Conservation (phyloP, 2,329 filamentous ascomycete species). For the Blastomyces silverae region DNA sequence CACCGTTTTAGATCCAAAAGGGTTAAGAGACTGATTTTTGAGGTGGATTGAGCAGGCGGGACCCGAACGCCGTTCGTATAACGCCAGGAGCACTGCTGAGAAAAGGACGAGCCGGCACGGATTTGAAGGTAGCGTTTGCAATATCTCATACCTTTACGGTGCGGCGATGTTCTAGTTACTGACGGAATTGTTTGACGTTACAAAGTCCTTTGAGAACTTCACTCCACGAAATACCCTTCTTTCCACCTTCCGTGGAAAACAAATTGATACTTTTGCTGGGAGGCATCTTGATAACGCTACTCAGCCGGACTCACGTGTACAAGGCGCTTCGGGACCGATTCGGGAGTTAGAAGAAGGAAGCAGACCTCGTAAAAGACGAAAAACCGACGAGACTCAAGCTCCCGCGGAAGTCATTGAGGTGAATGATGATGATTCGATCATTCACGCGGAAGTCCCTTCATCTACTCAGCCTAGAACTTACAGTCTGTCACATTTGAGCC, state of each 20-base stretch:
- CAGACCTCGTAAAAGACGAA: conserved; percentile 17
- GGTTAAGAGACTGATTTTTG: not conserved
- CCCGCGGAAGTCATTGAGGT: conserved; percentile 5
- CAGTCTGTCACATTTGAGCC: not conserved
- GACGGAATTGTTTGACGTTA: not conserved
- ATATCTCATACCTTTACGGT: not conserved
- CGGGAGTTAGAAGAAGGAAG: conserved; percentile 8
- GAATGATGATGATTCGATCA: conserved; percentile 4
- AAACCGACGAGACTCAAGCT: conserved; percentile 10
- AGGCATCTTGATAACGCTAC: not conserved
- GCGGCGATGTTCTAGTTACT: not conserved
- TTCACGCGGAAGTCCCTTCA: not conserved
- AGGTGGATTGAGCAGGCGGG: not conserved
- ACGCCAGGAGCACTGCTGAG: conserved; percentile 1
- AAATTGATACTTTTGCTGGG: not conserved
- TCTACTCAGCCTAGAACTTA: not conserved
- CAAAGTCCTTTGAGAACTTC: not conserved
- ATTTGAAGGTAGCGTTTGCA: conserved; percentile 7
- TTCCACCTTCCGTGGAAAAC: not conserved
- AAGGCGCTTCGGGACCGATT: not conserved
- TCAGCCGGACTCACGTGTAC: conserved; percentile 3
- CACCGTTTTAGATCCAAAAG: not conserved
- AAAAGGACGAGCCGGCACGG: not conserved
- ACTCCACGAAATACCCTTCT: not conserved
- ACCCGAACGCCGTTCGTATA: conserved; percentile 10